Evolutionary conservation across 148 eudicot genomes (phyloP).

Genomic region (Persicaria tinctoria): DNA sequence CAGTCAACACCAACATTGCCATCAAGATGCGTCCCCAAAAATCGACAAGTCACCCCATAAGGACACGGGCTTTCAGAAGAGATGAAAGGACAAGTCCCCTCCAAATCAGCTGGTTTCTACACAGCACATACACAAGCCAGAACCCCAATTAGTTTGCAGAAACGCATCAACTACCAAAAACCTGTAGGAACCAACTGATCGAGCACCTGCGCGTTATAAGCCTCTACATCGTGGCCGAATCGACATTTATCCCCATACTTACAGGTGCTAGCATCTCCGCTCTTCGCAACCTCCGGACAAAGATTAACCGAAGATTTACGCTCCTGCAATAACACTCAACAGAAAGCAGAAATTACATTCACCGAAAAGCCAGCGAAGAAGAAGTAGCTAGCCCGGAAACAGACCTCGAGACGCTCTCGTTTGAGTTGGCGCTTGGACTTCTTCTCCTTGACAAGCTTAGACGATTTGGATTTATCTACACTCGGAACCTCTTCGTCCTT

Average conservation of each 20-base stretch:
- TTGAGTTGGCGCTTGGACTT: slow-evolving; percentile 88
- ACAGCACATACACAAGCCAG: background rate
- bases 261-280: slow-evolving; percentile 54
- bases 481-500: slow-evolving; percentile 18
- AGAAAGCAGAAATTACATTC: background rate
- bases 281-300: slow-evolving; percentile 72
- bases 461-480: slow-evolving; percentile 21
- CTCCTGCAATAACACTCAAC: slow-evolving; percentile 39
- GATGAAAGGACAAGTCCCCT: slow-evolving; percentile 74
- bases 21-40: slow-evolving; percentile 57
- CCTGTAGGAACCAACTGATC: background rate
- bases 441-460: slow-evolving; percentile 52
- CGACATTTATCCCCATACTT: slow-evolving; percentile 68
- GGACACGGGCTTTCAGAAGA: slow-evolving; percentile 52
- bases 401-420: slow-evolving; percentile 71
- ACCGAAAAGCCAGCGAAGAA: background rate
- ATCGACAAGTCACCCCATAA: slow-evolving; percentile 81
- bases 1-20: slow-evolving; percentile 11
- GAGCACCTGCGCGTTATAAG: slow-evolving; percentile 62
- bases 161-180: background rate
- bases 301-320: slow-evolving; percentile 49
- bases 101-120: slow-evolving; percentile 83
- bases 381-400: background rate
- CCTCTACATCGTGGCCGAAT: slow-evolving; percentile 82
- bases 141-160: slow-evolving; percentile 6